Evolutionary conservation across 805 yeast genomes (phyloP).

Genomic region (Lachancea quebecensis): DNA sequence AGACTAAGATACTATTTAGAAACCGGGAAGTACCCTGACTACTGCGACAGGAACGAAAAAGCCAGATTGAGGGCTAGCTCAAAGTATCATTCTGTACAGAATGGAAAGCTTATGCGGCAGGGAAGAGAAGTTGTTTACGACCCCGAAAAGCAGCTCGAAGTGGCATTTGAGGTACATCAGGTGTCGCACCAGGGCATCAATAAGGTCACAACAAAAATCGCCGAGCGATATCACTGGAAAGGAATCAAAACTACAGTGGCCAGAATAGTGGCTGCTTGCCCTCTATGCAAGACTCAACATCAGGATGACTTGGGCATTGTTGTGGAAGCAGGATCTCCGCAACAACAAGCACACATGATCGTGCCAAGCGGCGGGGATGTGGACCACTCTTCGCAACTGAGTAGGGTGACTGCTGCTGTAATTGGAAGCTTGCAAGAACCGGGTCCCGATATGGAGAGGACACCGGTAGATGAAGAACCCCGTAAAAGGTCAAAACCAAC

Average conservation of each 20-base stretch:
- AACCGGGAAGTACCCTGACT: slow-evolving; percentile 80
- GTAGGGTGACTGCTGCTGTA: slow-evolving; percentile 24
- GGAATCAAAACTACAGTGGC: slow-evolving; percentile 84
- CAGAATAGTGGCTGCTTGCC: slow-evolving; percentile 68
- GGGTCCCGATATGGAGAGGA: slow-evolving; percentile 7
- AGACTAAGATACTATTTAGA: slow-evolving; percentile 69
- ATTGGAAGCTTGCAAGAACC: slow-evolving; percentile 18
- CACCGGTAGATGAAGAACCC: slow-evolving; percentile 11
- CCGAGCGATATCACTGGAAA: slow-evolving; percentile 85
- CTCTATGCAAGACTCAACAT: slow-evolving; percentile 54
- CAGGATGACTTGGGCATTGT: slow-evolving; percentile 7
- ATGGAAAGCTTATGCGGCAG: slow-evolving; percentile 68
- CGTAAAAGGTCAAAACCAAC: slow-evolving; percentile 1
- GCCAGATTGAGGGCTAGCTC: slow-evolving; percentile 72
- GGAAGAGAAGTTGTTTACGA: slow-evolving; percentile 81
- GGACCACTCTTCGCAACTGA: slow-evolving; percentile 17
- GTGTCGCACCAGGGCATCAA: slow-evolving; percentile 81
- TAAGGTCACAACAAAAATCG: slow-evolving; percentile 69
- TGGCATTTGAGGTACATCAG: slow-evolving; percentile 65
- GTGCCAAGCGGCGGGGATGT: slow-evolving; percentile 8
- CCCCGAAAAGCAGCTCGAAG: slow-evolving; percentile 63
- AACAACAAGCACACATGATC: slow-evolving; percentile 8
- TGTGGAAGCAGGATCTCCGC: slow-evolving; percentile 9
- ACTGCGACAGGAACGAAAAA: slow-evolving; percentile 75
- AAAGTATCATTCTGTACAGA: slow-evolving; percentile 61